Evolutionary conservation across 2,329 filamentous ascomycete genomes (phyloP), one percentile per base, ranked within the genome.

Genomic region (Purpureocillium lavendulum): DNA sequence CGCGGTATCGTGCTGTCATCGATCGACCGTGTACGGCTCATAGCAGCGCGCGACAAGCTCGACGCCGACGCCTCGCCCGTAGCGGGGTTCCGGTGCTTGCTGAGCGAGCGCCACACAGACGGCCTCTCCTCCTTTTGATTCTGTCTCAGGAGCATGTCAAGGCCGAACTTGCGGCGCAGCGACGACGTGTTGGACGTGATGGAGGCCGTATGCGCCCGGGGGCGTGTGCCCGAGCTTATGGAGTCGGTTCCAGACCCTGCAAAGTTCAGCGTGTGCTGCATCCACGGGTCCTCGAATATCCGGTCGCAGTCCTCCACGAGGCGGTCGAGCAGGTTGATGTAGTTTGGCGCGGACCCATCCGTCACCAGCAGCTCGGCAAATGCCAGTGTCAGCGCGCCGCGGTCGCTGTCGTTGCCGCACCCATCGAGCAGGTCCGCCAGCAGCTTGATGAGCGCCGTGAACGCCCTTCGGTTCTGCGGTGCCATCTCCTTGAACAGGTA

Each of bases 271-370:
- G 66, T 60, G 40, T 71, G 61, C 15, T 63, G 60, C 38, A 66
- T 42, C 41, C 59, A 59, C 4, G 65, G 53, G 43, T 85, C 80
- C 38, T 88, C 84, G 51, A 95, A 95, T n/a, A 96, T 80, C 24
- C 80, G 77, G 40, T 94, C 87, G 45, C 85, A 87, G 54, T 95
- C 89, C 46, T 94, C 86, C 0, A 96, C 87, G 16, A 96, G 73
- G 15, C 87, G 80, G 61, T 96, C 89, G 34, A 96, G 70, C 12
- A 96, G 67, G 40, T 90, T 92, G 49, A 96, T 89, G 56, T 90
- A 92, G 46, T 88, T 77, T 43, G 86, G 80, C 2, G 88, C 80
- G 44, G 82, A 79, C 7, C 82, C 84, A 42, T 88, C 82, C 4
- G 80, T 75, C 2, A 92, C 84, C 7, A 97, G 67, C 37, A 96